Base-by-base conservation (phyloP, 2,329 filamentous ascomycete species). In the Claviceps monticola region DNA sequence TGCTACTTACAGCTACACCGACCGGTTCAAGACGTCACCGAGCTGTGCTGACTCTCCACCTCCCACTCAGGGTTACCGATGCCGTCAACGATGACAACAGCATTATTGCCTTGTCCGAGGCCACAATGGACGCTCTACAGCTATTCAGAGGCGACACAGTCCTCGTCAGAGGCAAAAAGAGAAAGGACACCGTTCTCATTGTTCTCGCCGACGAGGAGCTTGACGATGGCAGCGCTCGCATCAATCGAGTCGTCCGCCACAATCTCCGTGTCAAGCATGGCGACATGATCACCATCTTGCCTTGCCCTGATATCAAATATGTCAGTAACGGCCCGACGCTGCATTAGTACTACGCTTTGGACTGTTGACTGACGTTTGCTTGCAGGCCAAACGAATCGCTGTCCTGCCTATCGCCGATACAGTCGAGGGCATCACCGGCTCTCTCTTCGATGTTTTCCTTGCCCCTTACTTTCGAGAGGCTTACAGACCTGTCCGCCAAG, bases 281-380 rank as follows among this genome's bases (percentile, higher is more conserved):
- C 66, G 93, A 98, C 67, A 87, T 97, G 66, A 85, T 98, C 71
- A 96, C 90, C 55, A 89, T 98, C 58, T 89, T 97, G 73, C 83
- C 94, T 51, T 98, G 93, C 75, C 91, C 93, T 17, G 93, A 98
- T 70, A 98, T 98, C 78, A 98, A 98, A 95, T 98, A 98, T 70
- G 90, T 95, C 71, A 70, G 88, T 80, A 52, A 44, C 11, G 16
- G n/a, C 17, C 23, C 11, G 14, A 41, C 7, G 19, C 16, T 1
- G 14, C n/a, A 14, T 16, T 1, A 14, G n/a, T n/a, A 26, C 37
- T 7, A 29, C 13, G 1, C 37, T 5, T 26, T 9, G 19, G 19
- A 36, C 34, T 26, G 1, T n/a, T 8, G 14, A 37, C 46, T 58
- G 62, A 61, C 51, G 17, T 11, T 42, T 21, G 53, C 50, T 13